These are phyloP conservation scores for Colletotrichum lindemuthianum DNA, from an alignment of 2,329 filamentous ascomycete species.

Conservation along the genomic window DNA sequence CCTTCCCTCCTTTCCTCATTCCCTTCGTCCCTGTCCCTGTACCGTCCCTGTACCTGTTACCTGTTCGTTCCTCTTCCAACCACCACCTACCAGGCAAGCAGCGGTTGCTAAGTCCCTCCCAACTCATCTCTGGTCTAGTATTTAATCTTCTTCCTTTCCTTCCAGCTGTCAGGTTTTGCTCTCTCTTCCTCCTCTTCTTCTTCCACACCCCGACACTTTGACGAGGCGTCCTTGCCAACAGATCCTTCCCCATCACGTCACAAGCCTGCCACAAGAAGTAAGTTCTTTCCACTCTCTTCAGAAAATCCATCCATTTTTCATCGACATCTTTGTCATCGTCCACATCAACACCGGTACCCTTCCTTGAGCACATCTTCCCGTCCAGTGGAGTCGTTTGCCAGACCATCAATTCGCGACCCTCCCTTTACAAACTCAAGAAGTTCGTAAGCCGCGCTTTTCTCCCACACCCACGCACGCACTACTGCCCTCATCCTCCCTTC, in stretches of 20 bases:
- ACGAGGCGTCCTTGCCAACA: neutral
- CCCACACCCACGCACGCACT: too few species aligned
- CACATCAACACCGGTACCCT: neutral
- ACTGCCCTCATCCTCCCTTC: too few species aligned
- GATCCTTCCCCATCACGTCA: neutral
- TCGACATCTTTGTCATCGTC: neutral
- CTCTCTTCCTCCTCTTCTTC: constrained; percentile 1
- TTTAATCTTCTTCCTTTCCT: neutral
- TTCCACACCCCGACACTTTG: neutral
- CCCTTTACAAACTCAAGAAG: too few species aligned
- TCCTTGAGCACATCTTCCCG: too few species aligned
- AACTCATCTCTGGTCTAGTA: neutral
- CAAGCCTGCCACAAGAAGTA: constrained; percentile 1
- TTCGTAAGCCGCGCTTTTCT: too few species aligned
- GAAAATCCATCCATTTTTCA: too few species aligned
- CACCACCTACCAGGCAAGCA: too few species aligned
- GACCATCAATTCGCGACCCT: too few species aligned
- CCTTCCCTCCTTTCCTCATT: neutral
- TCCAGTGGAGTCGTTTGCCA: too few species aligned
- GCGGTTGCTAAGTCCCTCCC: too few species aligned
- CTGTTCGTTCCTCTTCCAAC: too few species aligned
- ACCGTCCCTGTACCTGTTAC: too few species aligned
- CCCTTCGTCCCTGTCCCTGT: neutral
- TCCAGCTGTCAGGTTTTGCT: neutral
- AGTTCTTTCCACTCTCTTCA: neutral